Conservation (phyloP, 768 basidiomycete species). For the Mycena latifolia region DNA sequence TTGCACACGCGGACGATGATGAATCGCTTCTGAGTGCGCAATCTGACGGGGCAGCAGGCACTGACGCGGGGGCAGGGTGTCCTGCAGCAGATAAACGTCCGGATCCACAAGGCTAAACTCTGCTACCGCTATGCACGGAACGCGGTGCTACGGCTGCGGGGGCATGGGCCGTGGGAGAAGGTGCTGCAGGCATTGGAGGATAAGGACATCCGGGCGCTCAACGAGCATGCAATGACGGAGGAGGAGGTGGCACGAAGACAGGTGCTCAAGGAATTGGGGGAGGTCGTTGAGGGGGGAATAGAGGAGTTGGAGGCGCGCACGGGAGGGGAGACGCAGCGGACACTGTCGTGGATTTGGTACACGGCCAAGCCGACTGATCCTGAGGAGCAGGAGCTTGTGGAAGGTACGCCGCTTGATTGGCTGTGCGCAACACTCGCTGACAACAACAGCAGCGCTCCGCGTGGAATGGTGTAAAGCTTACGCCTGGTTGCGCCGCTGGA, state of each 20-base stretch:
- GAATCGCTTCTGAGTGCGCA: not conserved
- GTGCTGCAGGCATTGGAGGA: not conserved
- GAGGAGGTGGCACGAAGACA: not conserved
- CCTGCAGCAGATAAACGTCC: not conserved
- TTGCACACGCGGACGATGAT: not conserved
- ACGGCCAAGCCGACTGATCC: not conserved
- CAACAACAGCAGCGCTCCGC: not conserved
- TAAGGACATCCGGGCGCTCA: not conserved
- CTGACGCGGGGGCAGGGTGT: not conserved
- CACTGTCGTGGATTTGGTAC: constrained; percentile 2
- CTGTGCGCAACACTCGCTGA: not conserved
- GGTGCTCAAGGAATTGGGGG: not conserved
- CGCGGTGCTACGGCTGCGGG: not conserved
- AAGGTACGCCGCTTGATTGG: too few species aligned
- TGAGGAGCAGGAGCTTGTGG: too few species aligned
- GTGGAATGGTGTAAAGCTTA: constrained; percentile 3
- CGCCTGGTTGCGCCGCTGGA: not conserved
- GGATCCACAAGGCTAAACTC: not conserved
- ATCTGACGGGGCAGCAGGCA: not conserved
- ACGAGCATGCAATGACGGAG: not conserved
- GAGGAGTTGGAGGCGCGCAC: too few species aligned
- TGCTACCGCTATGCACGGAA: not conserved
- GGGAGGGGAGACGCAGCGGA: not conserved
- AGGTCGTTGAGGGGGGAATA: not conserved
- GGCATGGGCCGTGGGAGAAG: not conserved